Base-by-base conservation (phyloP, 352 stramenopile genomes). In the Aphanomyces invadans region DNA sequence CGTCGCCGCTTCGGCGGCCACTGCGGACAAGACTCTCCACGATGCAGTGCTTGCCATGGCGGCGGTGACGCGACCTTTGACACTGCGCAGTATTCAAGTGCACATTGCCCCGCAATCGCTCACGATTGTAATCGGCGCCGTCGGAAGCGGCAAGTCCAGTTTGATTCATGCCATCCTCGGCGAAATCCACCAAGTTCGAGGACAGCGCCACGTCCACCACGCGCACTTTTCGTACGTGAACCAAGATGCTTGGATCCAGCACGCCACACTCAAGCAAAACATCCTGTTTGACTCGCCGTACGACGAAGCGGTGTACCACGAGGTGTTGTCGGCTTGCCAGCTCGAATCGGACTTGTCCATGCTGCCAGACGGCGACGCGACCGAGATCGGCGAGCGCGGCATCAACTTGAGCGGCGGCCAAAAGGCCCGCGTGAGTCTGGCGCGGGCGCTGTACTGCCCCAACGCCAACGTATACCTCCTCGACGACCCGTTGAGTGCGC, bases 111-210 rank as follows among this genome's bases (percentile, higher is more conserved):
- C 70, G 0, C 90, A 89, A 4, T 67, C 87, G 31, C 44, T 90
- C 1, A 76, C 81, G 46, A 80, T 74, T 28, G 59, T 91, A 19
- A 80, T 90, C 48, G 81, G 84, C 17, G 74, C 73, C 21, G 76
- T 86, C 10, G 77, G 80, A 10, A 76, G 72, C 25, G 82, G 81
- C 39, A 90, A 90, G 64, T 90, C 84, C 7, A 90, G 79, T 21
- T 75, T 92, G 31, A 39, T 84, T 15, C 74, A 74, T 33, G 76
- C 74, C 2, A 76, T 99, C 66, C 63, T 99, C 11, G 93, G 96
- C 21, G 96, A 99, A 63, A 87, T 99, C 63, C 76, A 92, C 55
- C 81, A 70, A 77, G 31, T 78, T 74, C 12, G 81, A 76, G 3
- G 56, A 75, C 2, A 74, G 83, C 26, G 68, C 32, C 3, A 62